A percentile compares a stretch with the other conserved stretches of the same genome.
phyloP scores from a whole-genome alignment of 768 basidiomycete genomes.

The Steccherinum ochraceum region DNA sequence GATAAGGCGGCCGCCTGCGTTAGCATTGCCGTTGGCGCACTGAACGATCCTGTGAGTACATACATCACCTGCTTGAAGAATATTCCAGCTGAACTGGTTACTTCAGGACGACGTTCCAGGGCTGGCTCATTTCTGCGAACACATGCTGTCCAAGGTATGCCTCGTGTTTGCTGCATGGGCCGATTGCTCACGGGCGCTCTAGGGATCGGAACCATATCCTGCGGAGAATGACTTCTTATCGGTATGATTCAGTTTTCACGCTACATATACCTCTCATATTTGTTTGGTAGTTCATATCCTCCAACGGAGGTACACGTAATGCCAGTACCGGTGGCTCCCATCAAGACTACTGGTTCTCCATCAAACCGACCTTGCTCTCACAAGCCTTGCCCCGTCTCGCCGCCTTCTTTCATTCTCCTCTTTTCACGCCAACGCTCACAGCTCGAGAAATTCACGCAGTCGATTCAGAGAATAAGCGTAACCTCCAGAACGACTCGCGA shows the following conservation, averaged over 20 bases:
- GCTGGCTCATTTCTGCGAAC: constrained; percentile 43
- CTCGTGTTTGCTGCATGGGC: neutral
- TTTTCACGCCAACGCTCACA: constrained; percentile 38
- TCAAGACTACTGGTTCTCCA: constrained; percentile 36
- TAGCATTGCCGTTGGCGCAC: constrained; percentile 43
- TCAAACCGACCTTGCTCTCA: constrained; percentile 19
- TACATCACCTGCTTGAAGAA: neutral
- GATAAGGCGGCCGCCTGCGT: constrained; percentile 50
- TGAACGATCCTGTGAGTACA: constrained; percentile 39
- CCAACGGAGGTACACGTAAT: constrained; percentile 44
- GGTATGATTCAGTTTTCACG: constrained; percentile 12
- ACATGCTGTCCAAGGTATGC: constrained; percentile 38
- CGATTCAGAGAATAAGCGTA: constrained; percentile 51
- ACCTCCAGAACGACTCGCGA: constrained; percentile 41
- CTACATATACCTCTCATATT: neutral
- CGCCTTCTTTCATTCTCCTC: constrained; percentile 45
- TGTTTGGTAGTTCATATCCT: constrained; percentile 18
- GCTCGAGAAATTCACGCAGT: constrained; percentile 49
- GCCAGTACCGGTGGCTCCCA: constrained; percentile 44
- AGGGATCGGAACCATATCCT: constrained; percentile 29
- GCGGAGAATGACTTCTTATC: constrained; percentile 43
- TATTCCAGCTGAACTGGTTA: neutral
- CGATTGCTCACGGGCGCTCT: neutral
- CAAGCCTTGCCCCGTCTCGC: constrained; percentile 33
- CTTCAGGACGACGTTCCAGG: constrained; percentile 32